Evolutionary conservation across 164 flowering plant genomes (phyloP).

Genomic region (Houttuynia cordata): DNA sequence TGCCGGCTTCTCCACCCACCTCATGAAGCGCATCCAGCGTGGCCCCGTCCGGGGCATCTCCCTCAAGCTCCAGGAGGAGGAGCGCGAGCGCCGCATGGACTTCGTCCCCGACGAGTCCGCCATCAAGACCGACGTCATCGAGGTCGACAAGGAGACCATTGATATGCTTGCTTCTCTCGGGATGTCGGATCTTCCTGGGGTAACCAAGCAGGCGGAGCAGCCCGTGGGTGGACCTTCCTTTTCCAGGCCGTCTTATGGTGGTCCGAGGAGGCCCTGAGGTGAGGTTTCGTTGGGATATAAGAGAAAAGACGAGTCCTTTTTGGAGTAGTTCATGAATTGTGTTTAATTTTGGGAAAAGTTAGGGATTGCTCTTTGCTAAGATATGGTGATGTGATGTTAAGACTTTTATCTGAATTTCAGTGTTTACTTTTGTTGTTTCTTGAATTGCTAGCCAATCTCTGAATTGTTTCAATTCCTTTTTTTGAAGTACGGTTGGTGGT

Average conservation of each 20-base stretch:
- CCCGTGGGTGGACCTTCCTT: slow-evolving; percentile 3
- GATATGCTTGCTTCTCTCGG: slow-evolving; percentile 58
- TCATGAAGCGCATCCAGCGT: slow-evolving; percentile 67
- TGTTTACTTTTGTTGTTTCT: no score
- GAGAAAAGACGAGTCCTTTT: no score
- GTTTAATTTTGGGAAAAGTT: no score
- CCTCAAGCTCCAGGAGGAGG: slow-evolving; percentile 69
- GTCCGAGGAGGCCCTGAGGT: slow-evolving; percentile 6
- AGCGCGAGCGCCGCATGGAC: slow-evolving; percentile 72
- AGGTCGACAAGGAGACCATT: slow-evolving; percentile 62
- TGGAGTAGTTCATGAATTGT: no score
- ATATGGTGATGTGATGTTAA: no score
- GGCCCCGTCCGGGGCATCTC: slow-evolving; percentile 74
- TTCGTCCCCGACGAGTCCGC: slow-evolving; percentile 66
- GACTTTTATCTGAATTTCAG: no score
- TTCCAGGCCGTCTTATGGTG: slow-evolving; percentile 4
- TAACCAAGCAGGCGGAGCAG: slow-evolving; percentile 27
- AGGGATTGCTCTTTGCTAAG: no score
- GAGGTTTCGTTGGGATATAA: background rate
- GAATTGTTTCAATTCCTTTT: no score
- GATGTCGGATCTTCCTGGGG: slow-evolving; percentile 51
- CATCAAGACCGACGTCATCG: slow-evolving; percentile 37
- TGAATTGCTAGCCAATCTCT: no score
- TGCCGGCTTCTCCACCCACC: slow-evolving; percentile 68
- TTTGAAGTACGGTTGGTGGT: no score